phyloP scores from a whole-genome alignment of 257 asterid genomes.

The Petrea volubilis region DNA sequence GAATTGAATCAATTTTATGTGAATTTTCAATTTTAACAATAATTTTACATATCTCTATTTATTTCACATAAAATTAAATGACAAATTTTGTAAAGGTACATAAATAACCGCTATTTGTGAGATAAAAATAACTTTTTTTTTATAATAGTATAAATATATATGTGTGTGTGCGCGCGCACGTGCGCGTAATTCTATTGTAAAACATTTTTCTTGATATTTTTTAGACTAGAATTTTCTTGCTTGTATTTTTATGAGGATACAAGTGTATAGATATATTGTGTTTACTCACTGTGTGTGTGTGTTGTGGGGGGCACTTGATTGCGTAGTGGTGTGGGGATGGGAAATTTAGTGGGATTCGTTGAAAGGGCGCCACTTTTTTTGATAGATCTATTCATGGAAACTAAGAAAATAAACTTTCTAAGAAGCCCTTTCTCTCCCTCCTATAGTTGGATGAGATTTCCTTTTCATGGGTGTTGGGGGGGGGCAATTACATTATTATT shows the following conservation, averaged over 20 bases:
- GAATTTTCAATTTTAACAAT: too few relatives aligned
- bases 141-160: too few relatives aligned
- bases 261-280: not conserved
- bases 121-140: too few relatives aligned
- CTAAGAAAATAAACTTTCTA: conserved; percentile 15
- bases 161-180: too few relatives aligned
- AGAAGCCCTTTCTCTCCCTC: conserved; percentile 13
- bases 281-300: not conserved
- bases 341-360: conserved; percentile 27
- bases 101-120: too few relatives aligned
- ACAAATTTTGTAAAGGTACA: too few relatives aligned
- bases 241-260: not conserved
- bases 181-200: too few relatives aligned
- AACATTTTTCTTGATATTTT: too few relatives aligned
- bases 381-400: conserved; percentile 26
- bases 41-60: too few relatives aligned
- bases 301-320: not conserved
- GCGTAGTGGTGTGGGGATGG: conserved; percentile 15
- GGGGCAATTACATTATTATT: not conserved
- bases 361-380: conserved; percentile 10
- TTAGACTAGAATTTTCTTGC: too few relatives aligned
- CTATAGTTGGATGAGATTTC: conserved; percentile 32
- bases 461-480: conserved; percentile 24
- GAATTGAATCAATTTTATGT: too few relatives aligned
- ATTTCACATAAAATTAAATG: too few relatives aligned